Evolutionary conservation across 2,329 filamentous ascomycete genomes (phyloP).

Genomic region (Fusarium nanum): DNA sequence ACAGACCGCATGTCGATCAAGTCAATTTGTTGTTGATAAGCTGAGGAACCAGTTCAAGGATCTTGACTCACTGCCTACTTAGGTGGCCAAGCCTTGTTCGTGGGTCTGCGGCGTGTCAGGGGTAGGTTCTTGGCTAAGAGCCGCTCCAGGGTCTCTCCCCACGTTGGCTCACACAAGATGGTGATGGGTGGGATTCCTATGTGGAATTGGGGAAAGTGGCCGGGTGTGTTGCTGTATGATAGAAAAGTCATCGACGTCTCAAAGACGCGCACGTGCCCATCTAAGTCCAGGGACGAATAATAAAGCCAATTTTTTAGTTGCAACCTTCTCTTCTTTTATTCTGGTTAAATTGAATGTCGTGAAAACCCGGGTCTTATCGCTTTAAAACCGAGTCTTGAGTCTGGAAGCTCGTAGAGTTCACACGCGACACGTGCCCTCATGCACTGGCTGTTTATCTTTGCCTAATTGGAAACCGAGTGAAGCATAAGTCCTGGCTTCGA

Average conservation of each 20-base stretch:
- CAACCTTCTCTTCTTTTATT: slow-evolving; percentile 14
- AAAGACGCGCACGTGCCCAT: slow-evolving; percentile 44
- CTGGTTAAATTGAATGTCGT: slow-evolving; percentile 11
- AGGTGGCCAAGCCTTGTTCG: slow-evolving; percentile 24
- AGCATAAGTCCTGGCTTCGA: slow-evolving; percentile 15
- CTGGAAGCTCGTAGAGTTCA: slow-evolving; percentile 23
- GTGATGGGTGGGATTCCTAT: slow-evolving; percentile 46
- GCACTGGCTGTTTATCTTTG: slow-evolving; percentile 36
- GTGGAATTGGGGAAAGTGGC: slow-evolving; percentile 25
- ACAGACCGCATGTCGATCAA: slow-evolving; percentile 17
- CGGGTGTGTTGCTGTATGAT: slow-evolving; percentile 10
- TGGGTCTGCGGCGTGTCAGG: slow-evolving; percentile 35
- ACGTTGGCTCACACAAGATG: slow-evolving; percentile 44
- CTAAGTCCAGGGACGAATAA: slow-evolving; percentile 32
- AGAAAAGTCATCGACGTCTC: slow-evolving; percentile 24
- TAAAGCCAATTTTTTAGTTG: slow-evolving; percentile 20
- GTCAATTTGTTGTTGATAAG: slow-evolving; percentile 11
- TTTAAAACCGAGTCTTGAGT: slow-evolving; percentile 8
- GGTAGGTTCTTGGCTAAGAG: slow-evolving; percentile 33
- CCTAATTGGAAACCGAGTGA: slow-evolving; percentile 14
- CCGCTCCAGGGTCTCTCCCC: slow-evolving; percentile 36
- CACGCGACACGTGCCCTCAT: slow-evolving; percentile 44
- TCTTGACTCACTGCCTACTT: slow-evolving; percentile 32
- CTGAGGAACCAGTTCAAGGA: slow-evolving; percentile 18
- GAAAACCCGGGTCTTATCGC: slow-evolving; percentile 19